phyloP scores from a whole-genome alignment of 805 yeast species.

The Tetrapisispora nanseiensis region DNA sequence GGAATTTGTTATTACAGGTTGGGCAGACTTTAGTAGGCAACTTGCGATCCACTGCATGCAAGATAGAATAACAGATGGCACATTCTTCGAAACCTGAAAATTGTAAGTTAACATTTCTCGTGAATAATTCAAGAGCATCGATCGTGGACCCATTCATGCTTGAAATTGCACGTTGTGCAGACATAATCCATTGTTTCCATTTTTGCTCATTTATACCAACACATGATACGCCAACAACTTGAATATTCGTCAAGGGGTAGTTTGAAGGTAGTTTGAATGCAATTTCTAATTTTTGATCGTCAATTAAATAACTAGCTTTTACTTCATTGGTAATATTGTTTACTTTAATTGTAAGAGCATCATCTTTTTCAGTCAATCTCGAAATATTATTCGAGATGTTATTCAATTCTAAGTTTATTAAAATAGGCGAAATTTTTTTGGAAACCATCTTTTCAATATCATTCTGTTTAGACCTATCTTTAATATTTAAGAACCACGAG shows the following conservation, averaged over 20 bases:
- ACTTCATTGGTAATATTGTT: slow-evolving; percentile 57
- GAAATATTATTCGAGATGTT: slow-evolving; percentile 38
- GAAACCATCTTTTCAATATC: slow-evolving; percentile 55
- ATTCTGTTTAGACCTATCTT: slow-evolving; percentile 54
- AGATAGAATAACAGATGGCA: slow-evolving; percentile 88
- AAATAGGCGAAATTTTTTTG: slow-evolving; percentile 50
- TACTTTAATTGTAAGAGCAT: slow-evolving; percentile 45
- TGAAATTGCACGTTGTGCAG: slow-evolving; percentile 75
- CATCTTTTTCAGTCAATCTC: slow-evolving; percentile 28
- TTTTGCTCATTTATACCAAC: slow-evolving; percentile 85
- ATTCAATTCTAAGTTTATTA: slow-evolving; percentile 49
- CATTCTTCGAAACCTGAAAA: slow-evolving; percentile 94
- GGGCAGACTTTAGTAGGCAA: slow-evolving; percentile 82
- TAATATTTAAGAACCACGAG: slow-evolving; percentile 60
- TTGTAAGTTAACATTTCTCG: slow-evolving; percentile 66
- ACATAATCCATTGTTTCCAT: slow-evolving; percentile 92
- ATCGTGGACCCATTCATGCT: slow-evolving; percentile 58
- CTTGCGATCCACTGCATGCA: slow-evolving; percentile 78
- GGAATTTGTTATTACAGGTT: slow-evolving; percentile 90
- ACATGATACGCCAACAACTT: slow-evolving; percentile 66
- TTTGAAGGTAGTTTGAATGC: slow-evolving; percentile 60
- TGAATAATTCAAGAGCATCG: slow-evolving; percentile 33
- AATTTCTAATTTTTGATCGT: slow-evolving; percentile 80
- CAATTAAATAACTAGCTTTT: slow-evolving; percentile 63
- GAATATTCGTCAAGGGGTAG: slow-evolving; percentile 70